Conservation (phyloP, 176 grass and related monocot genomes). For the Poa annua region DNA sequence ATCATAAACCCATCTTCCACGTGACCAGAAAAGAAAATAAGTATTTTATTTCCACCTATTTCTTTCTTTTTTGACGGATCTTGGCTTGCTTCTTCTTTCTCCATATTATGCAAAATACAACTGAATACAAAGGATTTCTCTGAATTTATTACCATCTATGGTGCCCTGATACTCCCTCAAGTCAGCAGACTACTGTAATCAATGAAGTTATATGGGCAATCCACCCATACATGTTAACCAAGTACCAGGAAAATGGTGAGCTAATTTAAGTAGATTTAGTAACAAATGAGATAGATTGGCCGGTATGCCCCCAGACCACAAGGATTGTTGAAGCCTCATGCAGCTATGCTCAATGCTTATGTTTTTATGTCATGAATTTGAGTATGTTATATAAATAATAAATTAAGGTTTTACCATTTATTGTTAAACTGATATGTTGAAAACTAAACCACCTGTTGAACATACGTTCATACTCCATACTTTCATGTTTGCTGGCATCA, state of each 20-base stretch:
- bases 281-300: neutral
- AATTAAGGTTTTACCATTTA: neutral
- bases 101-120: slow-evolving; percentile 9
- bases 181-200: neutral
- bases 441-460: neutral
- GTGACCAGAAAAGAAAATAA: neutral
- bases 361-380: neutral
- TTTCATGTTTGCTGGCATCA: neutral
- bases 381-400: neutral
- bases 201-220: neutral
- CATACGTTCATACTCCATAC: neutral
- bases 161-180: neutral
- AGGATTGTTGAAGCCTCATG: neutral
- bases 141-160: neutral
- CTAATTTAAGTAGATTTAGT: neutral
- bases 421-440: neutral
- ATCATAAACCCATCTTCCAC: neutral
- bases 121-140: neutral
- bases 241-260: neutral
- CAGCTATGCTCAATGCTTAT: neutral
- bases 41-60: slow-evolving; percentile 9
- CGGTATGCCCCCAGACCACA: no score
- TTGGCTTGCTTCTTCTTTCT: neutral
- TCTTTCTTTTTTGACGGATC: neutral
- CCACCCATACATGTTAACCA: neutral